Percentiles rank a stretch among this genome's conserved stretches.
phyloP scores from a whole-genome alignment of 2,329 filamentous ascomycete genomes.

The Myriosclerotinia duriaeana region DNA sequence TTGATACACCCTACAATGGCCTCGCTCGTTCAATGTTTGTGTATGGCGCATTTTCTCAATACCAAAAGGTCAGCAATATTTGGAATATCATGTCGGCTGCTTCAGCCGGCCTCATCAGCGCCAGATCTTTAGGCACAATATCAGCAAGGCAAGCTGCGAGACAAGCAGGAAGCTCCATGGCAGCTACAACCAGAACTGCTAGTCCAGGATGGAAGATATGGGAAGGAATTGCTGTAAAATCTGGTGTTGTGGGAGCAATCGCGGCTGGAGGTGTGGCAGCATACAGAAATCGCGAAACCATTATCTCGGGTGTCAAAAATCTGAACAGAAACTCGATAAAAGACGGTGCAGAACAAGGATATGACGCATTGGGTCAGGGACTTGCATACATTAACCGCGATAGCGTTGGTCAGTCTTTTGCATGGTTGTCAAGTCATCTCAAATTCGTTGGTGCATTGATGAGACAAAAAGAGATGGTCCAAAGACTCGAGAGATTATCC shows the following conservation, averaged over 20 bases:
- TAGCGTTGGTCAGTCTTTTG: constrained; percentile 66
- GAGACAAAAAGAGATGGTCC: constrained; percentile 68
- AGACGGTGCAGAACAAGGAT: constrained; percentile 45
- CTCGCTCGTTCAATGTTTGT: constrained; percentile 60
- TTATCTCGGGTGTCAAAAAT: constrained; percentile 52
- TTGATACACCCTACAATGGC: constrained; percentile 82
- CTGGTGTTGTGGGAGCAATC: constrained; percentile 78
- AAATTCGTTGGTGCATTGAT: constrained; percentile 82
- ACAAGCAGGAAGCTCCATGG: constrained; percentile 25
- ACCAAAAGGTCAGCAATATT: constrained; percentile 55
- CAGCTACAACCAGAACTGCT: constrained; percentile 26
- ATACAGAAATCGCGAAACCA: constrained; percentile 73
- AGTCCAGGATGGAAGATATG: constrained; percentile 51
- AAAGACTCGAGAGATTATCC: constrained; percentile 63
- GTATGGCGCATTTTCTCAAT: constrained; percentile 60
- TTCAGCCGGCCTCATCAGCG: constrained; percentile 48
- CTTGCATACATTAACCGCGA: constrained; percentile 58
- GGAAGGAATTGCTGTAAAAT: constrained; percentile 71
- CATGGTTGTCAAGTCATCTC: constrained; percentile 78
- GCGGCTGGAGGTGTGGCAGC: constrained; percentile 78
- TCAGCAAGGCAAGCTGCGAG: constrained; percentile 35
- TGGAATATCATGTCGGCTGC: constrained; percentile 59
- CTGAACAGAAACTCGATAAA: constrained; percentile 40
- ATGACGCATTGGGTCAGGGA: constrained; percentile 45
- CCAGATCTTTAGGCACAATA: constrained; percentile 35